These are phyloP conservation scores for Carex cristatella DNA, from an alignment of 176 grass and related monocot genomes.

Conservation along the genomic window DNA sequence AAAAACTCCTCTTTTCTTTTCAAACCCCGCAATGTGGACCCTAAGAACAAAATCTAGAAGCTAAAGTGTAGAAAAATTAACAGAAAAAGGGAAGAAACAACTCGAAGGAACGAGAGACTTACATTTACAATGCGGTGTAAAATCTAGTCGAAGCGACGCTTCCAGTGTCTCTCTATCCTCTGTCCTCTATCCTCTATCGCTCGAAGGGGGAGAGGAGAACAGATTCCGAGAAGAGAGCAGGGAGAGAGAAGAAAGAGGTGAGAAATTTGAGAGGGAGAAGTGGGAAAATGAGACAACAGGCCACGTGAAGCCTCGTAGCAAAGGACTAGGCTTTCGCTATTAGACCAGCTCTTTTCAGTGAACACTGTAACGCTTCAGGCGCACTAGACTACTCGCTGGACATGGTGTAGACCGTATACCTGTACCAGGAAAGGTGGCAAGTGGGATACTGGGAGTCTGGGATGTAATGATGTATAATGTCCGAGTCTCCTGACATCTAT, in stretches of 20 bases:
- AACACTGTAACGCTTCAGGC: not conserved
- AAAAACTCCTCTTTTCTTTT: not conserved
- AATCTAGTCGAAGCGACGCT: not conserved
- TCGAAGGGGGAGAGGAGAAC: not conserved
- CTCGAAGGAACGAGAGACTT: not conserved
- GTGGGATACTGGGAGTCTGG: not conserved
- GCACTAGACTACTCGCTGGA: not conserved
- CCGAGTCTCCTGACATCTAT: no score
- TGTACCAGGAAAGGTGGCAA: not conserved
- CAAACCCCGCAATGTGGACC: not conserved
- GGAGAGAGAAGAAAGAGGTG: not conserved
- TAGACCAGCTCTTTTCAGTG: not conserved
- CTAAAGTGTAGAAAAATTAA: not conserved
- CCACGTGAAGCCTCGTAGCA: not conserved
- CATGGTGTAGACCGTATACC: not conserved
- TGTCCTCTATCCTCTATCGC: not conserved
- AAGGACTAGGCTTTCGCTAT: conserved; percentile 15
- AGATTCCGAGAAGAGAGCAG: not conserved
- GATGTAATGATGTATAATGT: no score
- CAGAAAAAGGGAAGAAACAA: not conserved
- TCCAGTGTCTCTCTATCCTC: not conserved
- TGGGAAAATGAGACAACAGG: conserved; percentile 3
- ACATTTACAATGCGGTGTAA: not conserved
- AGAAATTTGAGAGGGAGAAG: conserved; percentile 15
- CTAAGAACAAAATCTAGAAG: not conserved